Percentiles rank a stretch among this genome's conserved stretches.
These are phyloP conservation scores for Insectozyma bohioensis DNA, from an alignment of 1,139 yeast genomes.

Conservation along the genomic window DNA sequence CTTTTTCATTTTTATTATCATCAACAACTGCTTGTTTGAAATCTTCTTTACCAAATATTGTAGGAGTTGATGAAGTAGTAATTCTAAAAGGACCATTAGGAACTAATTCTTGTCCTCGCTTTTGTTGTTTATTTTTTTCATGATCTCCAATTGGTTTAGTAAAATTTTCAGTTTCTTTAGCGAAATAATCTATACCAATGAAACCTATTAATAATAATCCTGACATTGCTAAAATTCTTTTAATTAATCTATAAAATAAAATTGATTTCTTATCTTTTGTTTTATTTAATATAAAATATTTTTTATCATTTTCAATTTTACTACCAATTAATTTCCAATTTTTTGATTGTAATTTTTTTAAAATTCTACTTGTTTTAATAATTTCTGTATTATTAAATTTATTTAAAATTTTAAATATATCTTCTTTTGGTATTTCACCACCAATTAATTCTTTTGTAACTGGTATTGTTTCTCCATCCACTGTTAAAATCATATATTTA, in stretches of 20 bases:
- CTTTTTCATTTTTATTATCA: neutral
- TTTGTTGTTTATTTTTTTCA: neutral
- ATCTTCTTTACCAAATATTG: too few species aligned
- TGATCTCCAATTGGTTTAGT: too few species aligned
- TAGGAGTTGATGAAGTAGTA: too few species aligned
- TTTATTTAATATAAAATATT: slow-evolving; percentile 30
- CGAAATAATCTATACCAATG: slow-evolving; percentile 28
- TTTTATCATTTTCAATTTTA: slow-evolving; percentile 19
- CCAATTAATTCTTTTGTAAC: slow-evolving; percentile 44
- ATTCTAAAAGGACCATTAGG: neutral
- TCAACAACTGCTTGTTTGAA: too few species aligned
- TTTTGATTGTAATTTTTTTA: slow-evolving; percentile 28
- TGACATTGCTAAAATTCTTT: slow-evolving; percentile 1
- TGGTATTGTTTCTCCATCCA: slow-evolving; percentile 41
- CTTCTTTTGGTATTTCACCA: slow-evolving; percentile 36
- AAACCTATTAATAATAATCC: slow-evolving; percentile 19
- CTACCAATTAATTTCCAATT: slow-evolving; percentile 43
- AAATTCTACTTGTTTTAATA: slow-evolving; percentile 14
- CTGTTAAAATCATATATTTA: slow-evolving; percentile 48
- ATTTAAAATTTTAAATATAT: slow-evolving; percentile 46
- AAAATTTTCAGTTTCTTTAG: slow-evolving; percentile 16
- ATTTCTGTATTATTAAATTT: slow-evolving; percentile 35
- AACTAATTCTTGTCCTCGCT: too few species aligned
- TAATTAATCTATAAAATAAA: slow-evolving; percentile 3
- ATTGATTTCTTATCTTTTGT: slow-evolving; percentile 7